These are phyloP conservation scores for Talaromyces proteolyticus DNA, from an alignment of 495 filamentous ascomycete genomes.

Conservation along the genomic window DNA sequence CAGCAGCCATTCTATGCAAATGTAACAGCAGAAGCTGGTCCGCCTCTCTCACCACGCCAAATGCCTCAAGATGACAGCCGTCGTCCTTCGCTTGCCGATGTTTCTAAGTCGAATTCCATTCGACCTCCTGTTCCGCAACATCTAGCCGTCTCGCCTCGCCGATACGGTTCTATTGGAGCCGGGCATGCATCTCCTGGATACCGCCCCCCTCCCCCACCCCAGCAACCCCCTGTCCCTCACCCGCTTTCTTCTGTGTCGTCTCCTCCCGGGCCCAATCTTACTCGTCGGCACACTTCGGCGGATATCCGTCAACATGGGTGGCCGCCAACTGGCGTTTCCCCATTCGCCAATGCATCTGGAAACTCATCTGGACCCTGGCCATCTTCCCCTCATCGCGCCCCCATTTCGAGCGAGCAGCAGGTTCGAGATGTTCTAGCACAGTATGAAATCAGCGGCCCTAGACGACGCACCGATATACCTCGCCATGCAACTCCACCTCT, in stretches of 20 bases:
- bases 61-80: conserved; percentile 79
- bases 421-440: conserved; percentile 75
- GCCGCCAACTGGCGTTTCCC: conserved; percentile 63
- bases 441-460: conserved; percentile 68
- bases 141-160: conserved; percentile 69
- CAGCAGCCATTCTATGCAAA: conserved; percentile 67
- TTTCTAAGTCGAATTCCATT: conserved; percentile 24
- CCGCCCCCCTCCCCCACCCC: conserved; percentile 63
- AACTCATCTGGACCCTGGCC: conserved; percentile 76
- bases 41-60: conserved; percentile 89
- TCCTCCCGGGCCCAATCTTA: conserved; percentile 64
- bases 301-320: conserved; percentile 91
- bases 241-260: conserved; percentile 71
- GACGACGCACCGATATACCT: conserved; percentile 49
- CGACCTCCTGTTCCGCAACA: conserved; percentile 76
- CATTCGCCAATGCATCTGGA: conserved; percentile 61
- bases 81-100: conserved; percentile 45
- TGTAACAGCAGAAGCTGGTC: conserved; percentile 59
- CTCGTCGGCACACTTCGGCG: conserved; percentile 88
- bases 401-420: conserved; percentile 66
- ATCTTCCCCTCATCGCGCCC: conserved; percentile 69
- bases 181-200: conserved; percentile 65
- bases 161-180: conserved; percentile 78
- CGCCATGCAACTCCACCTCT: conserved; percentile 69
- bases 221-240: conserved; percentile 63